Percentiles rank a stretch among this genome's conserved stretches.
Conservation (phyloP, 2,329 filamentous ascomycete genomes). For the Davidsoniella australis region DNA sequence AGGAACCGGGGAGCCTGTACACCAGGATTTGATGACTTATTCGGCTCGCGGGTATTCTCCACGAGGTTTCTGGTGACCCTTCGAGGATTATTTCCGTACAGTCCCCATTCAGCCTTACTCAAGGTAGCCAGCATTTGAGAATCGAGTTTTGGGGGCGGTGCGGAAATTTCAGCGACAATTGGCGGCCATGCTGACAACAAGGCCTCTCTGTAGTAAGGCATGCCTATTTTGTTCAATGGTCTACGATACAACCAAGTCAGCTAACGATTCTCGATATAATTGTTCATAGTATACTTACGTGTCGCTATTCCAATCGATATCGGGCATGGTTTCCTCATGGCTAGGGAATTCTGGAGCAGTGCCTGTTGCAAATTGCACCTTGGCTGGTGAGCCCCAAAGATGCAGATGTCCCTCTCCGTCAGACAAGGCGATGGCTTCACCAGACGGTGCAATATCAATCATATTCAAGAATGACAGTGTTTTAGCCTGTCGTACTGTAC, state of each 20-base stretch:
- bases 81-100: constrained; percentile 61
- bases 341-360: constrained; percentile 65
- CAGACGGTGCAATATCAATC: constrained; percentile 75
- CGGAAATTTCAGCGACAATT: constrained; percentile 68
- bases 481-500: constrained; percentile 70
- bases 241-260: constrained; percentile 21
- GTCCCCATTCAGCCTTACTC: constrained; percentile 56
- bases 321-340: constrained; percentile 36
- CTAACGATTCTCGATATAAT: background rate
- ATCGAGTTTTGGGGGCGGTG: constrained; percentile 62
- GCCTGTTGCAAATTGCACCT: constrained; percentile 74
- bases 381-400: constrained; percentile 74
- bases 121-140: constrained; percentile 49
- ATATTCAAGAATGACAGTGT: constrained; percentile 57
- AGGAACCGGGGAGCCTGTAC: constrained; percentile 76
- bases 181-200: constrained; percentile 86
- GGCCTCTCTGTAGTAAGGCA: constrained; percentile 83
- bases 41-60: constrained; percentile 52
- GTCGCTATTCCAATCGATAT: constrained; percentile 54
- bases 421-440: constrained; percentile 66
- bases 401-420: constrained; percentile 67
- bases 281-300: constrained; percentile 32
- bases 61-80: constrained; percentile 65
- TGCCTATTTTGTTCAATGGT: constrained; percentile 68
- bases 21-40: constrained; percentile 40